These are phyloP conservation scores for Fusarium sp. DNA, from an alignment of 2,329 filamentous ascomycete genomes.

Conservation along the genomic window DNA sequence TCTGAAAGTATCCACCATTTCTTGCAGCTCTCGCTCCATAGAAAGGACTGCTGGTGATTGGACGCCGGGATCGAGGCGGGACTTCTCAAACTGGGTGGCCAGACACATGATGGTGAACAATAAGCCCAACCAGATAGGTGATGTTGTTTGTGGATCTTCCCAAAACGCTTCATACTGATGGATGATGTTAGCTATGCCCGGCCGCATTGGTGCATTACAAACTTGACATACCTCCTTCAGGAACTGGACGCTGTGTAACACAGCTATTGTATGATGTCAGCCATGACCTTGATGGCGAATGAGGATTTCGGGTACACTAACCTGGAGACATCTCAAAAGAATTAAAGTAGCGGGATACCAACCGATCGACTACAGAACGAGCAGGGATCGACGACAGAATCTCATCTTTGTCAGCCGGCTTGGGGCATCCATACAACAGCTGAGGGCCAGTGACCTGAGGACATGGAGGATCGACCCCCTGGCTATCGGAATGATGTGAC, in stretches of 20 bases:
- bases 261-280: background rate
- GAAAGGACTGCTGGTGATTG: background rate
- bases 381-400: constrained; percentile 51
- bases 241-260: constrained; percentile 8
- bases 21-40: constrained; percentile 4
- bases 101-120: constrained; percentile 60
- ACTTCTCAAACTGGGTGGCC: constrained; percentile 42
- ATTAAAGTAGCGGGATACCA: constrained; percentile 54
- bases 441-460: constrained; percentile 28
- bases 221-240: constrained; percentile 3
- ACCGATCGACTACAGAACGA: constrained; percentile 49
- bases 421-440: constrained; percentile 50
- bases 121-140: constrained; percentile 60
- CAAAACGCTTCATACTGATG: constrained; percentile 59
- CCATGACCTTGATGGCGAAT: background rate
- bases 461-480: fast-evolving
- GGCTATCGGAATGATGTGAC: background rate
- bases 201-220: background rate
- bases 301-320: background rate
- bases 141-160: constrained; percentile 51
- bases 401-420: constrained; percentile 44
- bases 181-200: fast-evolving
- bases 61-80: constrained; percentile 6
- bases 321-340: constrained; percentile 43
- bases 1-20: constrained; percentile 1